Base-by-base conservation (phyloP, 139 green algal species). In the Penium margaritaceum region DNA sequence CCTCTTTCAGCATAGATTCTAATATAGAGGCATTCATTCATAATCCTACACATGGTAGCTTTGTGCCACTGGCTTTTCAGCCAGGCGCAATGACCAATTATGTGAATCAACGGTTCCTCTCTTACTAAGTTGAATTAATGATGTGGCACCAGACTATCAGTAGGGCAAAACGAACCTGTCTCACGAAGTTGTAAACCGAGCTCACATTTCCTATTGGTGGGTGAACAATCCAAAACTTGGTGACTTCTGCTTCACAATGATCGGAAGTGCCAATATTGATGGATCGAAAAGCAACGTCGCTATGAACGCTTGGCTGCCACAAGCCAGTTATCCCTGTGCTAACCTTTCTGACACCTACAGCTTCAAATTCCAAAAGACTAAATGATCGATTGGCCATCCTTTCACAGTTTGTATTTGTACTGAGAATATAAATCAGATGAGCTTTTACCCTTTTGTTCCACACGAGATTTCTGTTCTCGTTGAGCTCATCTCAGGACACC, bases 401-500 rank as follows among this genome's bases (percentile, higher is more conserved):
- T 91, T 89, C 86, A 88, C 86, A 90, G 82, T 90, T 89, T 89
- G 83, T 90, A 87, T 89, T 93, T 84, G 85, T 91, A 92, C 89
- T 95, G 90, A 91, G 92, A 95, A 91, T 91, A 87, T 91, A 91
- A 92, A 91, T 95, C 88, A 93, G 92, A 92, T 92, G 88, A 92
- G 87, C 89, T 95, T 95, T 91, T 90, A 89, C 85, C 87, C 87
- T 91, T 92, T 92, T 92, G 80, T 90, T 90, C 86, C 77, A 93
- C 86, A 92, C 87, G 88, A 92, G 88, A 94, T 94, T 92, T 94
- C 85, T 85, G 88, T 90, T 94, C 89, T 92, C 89, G 87, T 90
- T 94, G 89, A 92, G 88, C 88, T 92, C 87, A 91, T 90, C 89
- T 91, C n/a, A n/a, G n/a, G n/a, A n/a, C 87, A 93, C 88, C 87